Base-by-base conservation (phyloP, 164 flowering plant genomes). In the Vitis labrusca region DNA sequence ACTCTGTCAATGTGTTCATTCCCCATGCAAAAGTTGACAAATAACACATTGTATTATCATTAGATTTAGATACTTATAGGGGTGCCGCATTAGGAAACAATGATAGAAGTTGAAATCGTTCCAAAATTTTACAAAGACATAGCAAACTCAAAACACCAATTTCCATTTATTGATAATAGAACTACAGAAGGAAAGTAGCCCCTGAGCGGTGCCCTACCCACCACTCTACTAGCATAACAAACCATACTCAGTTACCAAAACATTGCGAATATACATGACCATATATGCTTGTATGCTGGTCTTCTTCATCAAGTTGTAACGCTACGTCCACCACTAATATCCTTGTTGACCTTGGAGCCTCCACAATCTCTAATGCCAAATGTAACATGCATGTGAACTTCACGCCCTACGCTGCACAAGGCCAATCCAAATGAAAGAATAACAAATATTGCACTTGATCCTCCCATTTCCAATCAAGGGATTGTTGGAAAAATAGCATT, bases 361-460 rank as follows among this genome's bases (percentile, higher is more conserved):
- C 44, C 44, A 37, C 44, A 37, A 37, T 37, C 44, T 37, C 7
- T 37, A 37, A 37, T 37, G 44, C 44, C 2, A 37, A 37, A 37
- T 37, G 44, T 0, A 37, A 37, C 44, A 5, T 37, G 44, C 44
- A 37, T 37, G 6, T 37, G 44, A 3, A 37, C 44, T 37, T 37
- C 44, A 37, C 44, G 44, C 44, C 44, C 44, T 37, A 37, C 7
- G 44, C 44, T 2, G 4, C 17, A 8, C n/a, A 27, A 29, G 15
- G 19, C 30, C 16, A 29, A 65, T n/a, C 56, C 30, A 27, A 67
- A 73, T 58, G 71, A 73, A 73, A 66, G 68, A 73, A 68, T 68
- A 63, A 57, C 30, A 30, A 73, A 49, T 73, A 3, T 0, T 3
- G 6, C 44, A 6, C 44, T 37, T 37, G 5, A 37, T 37, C 44